Percentiles rank a stretch among this genome's conserved stretches.
Evolutionary conservation across 345 rosid genomes (phyloP).

Genomic region (Murraya koenigii): DNA sequence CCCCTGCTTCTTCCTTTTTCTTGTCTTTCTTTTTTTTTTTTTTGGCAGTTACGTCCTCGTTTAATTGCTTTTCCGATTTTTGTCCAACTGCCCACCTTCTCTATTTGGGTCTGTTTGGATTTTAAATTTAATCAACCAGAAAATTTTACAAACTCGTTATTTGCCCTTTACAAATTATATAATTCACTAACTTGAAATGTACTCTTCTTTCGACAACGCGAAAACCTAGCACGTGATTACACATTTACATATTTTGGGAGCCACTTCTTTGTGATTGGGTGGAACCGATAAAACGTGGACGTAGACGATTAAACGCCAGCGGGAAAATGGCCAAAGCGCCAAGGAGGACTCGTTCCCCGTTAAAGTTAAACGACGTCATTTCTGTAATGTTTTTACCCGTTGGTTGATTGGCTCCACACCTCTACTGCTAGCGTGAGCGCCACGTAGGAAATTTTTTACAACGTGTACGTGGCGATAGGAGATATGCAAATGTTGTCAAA

Average conservation of each 20-base stretch:
- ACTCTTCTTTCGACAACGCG: background rate
- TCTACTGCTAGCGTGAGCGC: background rate
- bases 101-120: background rate
- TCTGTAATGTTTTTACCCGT: background rate
- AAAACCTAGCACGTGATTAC: background rate
- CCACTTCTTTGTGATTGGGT: background rate
- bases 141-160: conserved; percentile 1
- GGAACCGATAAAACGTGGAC: background rate
- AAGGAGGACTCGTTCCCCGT: conserved; percentile 1
- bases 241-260: no score
- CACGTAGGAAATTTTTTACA: background rate
- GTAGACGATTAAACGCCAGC: conserved; percentile 16
- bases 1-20: conserved; percentile 2
- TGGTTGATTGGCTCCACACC: no score
- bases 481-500: no score
- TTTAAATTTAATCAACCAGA: conserved; percentile 2
- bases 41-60: background rate
- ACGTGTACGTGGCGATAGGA: background rate
- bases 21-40: background rate
- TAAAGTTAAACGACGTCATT: conserved; percentile 10
- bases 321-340: conserved; percentile 8
- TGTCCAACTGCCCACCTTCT: background rate
- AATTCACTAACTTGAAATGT: no score
- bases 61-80: background rate
- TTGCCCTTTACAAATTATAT: background rate